A percentile compares a stretch with the other conserved stretches of the same genome.
Conservation (phyloP, 345 rosid genomes). For the Eucalyptus albens region DNA sequence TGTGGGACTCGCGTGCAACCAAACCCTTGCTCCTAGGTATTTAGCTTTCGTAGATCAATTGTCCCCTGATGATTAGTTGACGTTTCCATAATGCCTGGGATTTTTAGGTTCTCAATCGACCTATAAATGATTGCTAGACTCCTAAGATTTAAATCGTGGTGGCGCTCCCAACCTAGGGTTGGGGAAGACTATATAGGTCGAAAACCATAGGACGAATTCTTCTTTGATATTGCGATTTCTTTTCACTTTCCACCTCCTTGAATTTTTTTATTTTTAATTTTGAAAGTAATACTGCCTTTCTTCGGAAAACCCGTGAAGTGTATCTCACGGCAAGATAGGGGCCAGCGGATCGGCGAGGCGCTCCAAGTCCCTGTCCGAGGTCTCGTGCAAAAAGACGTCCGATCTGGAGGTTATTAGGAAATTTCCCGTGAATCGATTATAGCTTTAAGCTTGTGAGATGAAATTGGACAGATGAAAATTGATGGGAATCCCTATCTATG, state of each 20-base stretch:
- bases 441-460: not conserved
- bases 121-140: not conserved
- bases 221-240: not conserved
- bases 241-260: not conserved
- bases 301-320: not conserved
- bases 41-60: not conserved
- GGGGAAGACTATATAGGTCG: too few relatives aligned
- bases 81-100: not conserved
- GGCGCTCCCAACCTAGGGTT: not conserved
- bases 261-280: too few relatives aligned
- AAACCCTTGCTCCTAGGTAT: not conserved
- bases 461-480: not conserved
- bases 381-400: not conserved
- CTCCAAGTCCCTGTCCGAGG: too few relatives aligned
- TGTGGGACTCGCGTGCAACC: not conserved
- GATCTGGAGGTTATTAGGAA: not conserved
- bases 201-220: not conserved
- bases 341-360: too few relatives aligned
- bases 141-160: not conserved
- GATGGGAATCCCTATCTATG: not conserved
- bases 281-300: not conserved
- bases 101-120: not conserved
- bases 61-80: not conserved
- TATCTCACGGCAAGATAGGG: not conserved
- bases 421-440: not conserved